These are phyloP conservation scores for Tetrastigma voinierianum DNA, from an alignment of 164 flowering plant species.

Conservation along the genomic window DNA sequence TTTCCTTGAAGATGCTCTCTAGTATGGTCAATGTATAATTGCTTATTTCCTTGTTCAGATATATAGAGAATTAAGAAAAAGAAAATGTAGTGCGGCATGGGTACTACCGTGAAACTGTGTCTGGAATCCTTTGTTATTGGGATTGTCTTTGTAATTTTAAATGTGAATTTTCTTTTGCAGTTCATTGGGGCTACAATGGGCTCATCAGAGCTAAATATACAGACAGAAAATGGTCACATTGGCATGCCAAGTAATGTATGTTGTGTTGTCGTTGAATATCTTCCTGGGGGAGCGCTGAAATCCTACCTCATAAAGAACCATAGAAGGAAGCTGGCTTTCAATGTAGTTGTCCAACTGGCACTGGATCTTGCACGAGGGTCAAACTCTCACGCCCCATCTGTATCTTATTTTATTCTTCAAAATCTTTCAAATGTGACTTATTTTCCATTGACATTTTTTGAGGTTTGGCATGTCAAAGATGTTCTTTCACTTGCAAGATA, in stretches of 20 bases:
- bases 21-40: too few species aligned
- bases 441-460: not conserved
- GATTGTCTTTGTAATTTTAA: too few species aligned
- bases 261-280: conserved; percentile 58
- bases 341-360: conserved; percentile 52
- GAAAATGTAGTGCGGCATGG: too few species aligned
- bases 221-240: conserved; percentile 48
- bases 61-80: too few species aligned
- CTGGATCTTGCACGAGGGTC: conserved; percentile 62
- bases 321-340: conserved; percentile 49
- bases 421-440: not conserved
- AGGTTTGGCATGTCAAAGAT: not conserved
- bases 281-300: conserved; percentile 53
- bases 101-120: not conserved
- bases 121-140: not conserved
- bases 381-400: conserved; percentile 6
- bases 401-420: conserved; percentile 1
- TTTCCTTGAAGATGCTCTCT: too few species aligned
- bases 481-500: not conserved
- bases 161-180: conserved; percentile 22
- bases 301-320: conserved; percentile 51
- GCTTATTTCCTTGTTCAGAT: too few species aligned
- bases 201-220: conserved; percentile 38
- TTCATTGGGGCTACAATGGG: conserved; percentile 59
- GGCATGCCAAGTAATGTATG: conserved; percentile 45